phyloP scores from a whole-genome alignment of 1,284 basidiomycete species.

The Chondrostereum purpureum region DNA sequence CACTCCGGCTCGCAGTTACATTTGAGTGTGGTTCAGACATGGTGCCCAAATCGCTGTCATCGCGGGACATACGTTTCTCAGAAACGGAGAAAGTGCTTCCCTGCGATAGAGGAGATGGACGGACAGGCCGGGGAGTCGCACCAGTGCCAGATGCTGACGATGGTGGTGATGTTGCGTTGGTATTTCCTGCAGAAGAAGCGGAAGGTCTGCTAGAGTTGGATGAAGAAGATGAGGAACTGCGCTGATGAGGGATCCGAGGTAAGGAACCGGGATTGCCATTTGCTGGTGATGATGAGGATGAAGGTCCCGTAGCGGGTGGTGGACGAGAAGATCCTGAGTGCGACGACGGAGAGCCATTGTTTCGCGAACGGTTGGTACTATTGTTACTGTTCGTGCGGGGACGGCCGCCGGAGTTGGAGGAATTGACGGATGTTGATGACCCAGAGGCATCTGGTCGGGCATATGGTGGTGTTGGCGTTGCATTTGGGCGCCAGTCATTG shows the following conservation, averaged over 20 bases:
- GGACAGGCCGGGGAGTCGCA: constrained; percentile 44
- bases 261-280: constrained; percentile 14
- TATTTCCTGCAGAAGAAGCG: constrained; percentile 33
- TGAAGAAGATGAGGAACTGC: constrained; percentile 35
- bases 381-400: constrained; percentile 62
- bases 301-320: constrained; percentile 15
- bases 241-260: constrained; percentile 33
- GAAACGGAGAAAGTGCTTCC: constrained; percentile 49
- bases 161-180: constrained; percentile 28
- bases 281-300: constrained; percentile 6
- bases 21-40: constrained; percentile 46
- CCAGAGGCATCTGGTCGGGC: constrained; percentile 69
- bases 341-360: constrained; percentile 19
- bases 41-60: constrained; percentile 65
- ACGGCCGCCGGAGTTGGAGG: constrained; percentile 48
- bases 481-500: constrained; percentile 40
- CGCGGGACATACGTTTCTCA: constrained; percentile 71
- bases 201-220: constrained; percentile 39
- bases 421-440: constrained; percentile 69
- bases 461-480: constrained; percentile 49
- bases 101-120: constrained; percentile 74
- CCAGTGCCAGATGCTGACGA: constrained; percentile 30
- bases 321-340: constrained; percentile 19
- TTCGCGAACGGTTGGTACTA: constrained; percentile 36
- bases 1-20: constrained; percentile 42